Conservation (phyloP, 495 filamentous ascomycete genomes). For the Amorphotheca resinae region DNA sequence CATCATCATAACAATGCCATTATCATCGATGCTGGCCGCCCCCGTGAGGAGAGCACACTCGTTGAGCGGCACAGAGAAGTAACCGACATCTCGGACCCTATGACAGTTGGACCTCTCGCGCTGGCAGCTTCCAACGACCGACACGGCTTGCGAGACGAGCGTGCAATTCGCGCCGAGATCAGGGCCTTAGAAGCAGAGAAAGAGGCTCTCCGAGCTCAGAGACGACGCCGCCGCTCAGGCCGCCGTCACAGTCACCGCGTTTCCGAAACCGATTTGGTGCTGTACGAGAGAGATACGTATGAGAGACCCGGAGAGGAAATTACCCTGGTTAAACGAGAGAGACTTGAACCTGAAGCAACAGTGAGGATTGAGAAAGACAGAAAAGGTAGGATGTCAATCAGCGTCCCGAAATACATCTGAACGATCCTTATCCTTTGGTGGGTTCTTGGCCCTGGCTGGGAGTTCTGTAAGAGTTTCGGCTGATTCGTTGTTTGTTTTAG, state of each 20-base stretch:
- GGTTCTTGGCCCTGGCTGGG: constrained; percentile 10
- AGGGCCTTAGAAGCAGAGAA: constrained; percentile 26
- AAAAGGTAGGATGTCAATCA: constrained; percentile 73
- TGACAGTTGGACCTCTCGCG: constrained; percentile 17
- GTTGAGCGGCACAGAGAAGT: constrained; percentile 11
- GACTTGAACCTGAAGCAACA: constrained; percentile 38
- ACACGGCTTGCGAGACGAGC: constrained; percentile 10
- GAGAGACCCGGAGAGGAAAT: constrained; percentile 38
- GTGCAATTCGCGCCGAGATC: constrained; percentile 28
- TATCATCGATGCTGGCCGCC: constrained; percentile 15
- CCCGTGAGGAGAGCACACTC: constrained; percentile 18
- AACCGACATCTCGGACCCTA: constrained; percentile 13
- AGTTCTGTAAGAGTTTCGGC: background rate
- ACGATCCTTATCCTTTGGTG: constrained; percentile 17
- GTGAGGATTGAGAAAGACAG: constrained; percentile 68
- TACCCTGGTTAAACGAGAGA: constrained; percentile 40
- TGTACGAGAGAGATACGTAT: constrained; percentile 26
- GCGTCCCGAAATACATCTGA: constrained; percentile 42
- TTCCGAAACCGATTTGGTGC: constrained; percentile 30
- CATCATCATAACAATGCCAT: constrained; percentile 22
- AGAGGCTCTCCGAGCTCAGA: constrained; percentile 24
- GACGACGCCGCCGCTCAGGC: constrained; percentile 29
- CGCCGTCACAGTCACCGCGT: constrained; percentile 16
- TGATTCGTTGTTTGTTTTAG: constrained; percentile 25
- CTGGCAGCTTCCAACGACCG: constrained; percentile 12